Base-by-base conservation (phyloP, 1,284 basidiomycete genomes). In the Apiotrichum veenhuisii region DNA sequence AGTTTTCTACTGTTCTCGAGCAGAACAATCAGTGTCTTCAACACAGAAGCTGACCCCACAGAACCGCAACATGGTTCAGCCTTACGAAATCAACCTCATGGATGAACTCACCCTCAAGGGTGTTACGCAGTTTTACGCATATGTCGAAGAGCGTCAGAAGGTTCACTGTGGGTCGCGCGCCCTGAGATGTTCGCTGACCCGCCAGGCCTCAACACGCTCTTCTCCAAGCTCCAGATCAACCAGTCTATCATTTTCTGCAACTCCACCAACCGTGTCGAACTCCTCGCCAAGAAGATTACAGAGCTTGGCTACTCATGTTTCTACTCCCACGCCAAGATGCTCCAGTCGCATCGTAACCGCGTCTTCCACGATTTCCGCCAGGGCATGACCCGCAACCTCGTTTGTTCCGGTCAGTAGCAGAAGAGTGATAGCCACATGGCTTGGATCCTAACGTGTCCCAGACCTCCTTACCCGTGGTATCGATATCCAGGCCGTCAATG, bases 161-260 rank as follows among this genome's bases (percentile, higher is more conserved):
- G 96, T 98, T 47, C 96, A 98, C 81, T 98, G 95, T 48, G 34
- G 20, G 46, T 48, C 8, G 18, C 8, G 15, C 7, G 25, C 47
- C 25, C 30, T 30, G 25, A 15, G 34, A 15, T 33, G 15, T 9
- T 25, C 5, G 25, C 52, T 54, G 14, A 54, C 30, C 17, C 15
- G 22, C 0, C 44, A 58, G 46, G 57, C 58, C 65, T 74, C 49
- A 74, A 70, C 59, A 71, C 72, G 34, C 66, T 71, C 22, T 70
- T 69, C 60, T 68, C 62, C 47, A 69, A 70, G 89, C 85, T 98
- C 52, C 94, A 98, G 89, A 98, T 98, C 83, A 98, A 98, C 79
- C 94, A 98, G 81, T 96, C 93, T 58, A 98, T 98, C 80, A 98
- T 98, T 74, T 98, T 98, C 80, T 98, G 95, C 80, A 98, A 98